These are phyloP conservation scores for Paradendryphiella salina DNA, from an alignment of 2,329 filamentous ascomycete species.

Conservation along the genomic window DNA sequence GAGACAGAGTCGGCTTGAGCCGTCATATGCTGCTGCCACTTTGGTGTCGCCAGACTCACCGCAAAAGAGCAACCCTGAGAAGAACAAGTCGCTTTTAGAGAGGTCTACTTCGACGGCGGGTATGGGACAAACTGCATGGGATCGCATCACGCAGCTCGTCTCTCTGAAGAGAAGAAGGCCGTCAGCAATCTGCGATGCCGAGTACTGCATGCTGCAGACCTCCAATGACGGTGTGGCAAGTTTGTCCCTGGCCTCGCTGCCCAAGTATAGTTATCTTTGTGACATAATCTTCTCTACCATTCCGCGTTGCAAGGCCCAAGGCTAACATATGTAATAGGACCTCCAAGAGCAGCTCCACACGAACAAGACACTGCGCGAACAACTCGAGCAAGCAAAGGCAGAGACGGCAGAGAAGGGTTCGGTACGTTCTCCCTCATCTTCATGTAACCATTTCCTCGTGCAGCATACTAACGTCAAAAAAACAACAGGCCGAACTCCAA, in stretches of 20 bases:
- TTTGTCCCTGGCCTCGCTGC: constrained; percentile 36
- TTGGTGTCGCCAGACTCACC: constrained; percentile 25
- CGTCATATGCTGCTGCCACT: constrained; percentile 29
- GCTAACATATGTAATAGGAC: constrained; percentile 33
- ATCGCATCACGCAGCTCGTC: constrained; percentile 27
- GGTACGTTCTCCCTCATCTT: constrained; percentile 25
- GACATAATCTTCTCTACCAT: constrained; percentile 7
- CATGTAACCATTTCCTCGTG: not conserved
- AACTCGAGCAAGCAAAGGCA: constrained; percentile 42
- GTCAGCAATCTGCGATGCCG: constrained; percentile 22
- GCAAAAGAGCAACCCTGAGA: constrained; percentile 8
- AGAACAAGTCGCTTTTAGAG: constrained; percentile 28
- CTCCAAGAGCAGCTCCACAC: constrained; percentile 35
- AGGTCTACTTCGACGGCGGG: constrained; percentile 27
- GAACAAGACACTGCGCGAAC: constrained; percentile 31
- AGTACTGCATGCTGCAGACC: constrained; percentile 17
- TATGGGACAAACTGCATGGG: constrained; percentile 34
- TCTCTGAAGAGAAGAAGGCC: constrained; percentile 25
- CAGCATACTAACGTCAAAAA: not conserved
- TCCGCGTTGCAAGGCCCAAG: not conserved
- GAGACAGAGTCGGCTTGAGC: constrained; percentile 23
- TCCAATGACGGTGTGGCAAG: constrained; percentile 35
- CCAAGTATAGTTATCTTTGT: constrained; percentile 32
- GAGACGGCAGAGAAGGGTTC: constrained; percentile 44
- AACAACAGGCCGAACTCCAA: constrained; percentile 37